A percentile compares a stretch with the other conserved stretches of the same genome.
phyloP scores from a whole-genome alignment of 208 protist genomes.

The Borovskyia barvae region DNA sequence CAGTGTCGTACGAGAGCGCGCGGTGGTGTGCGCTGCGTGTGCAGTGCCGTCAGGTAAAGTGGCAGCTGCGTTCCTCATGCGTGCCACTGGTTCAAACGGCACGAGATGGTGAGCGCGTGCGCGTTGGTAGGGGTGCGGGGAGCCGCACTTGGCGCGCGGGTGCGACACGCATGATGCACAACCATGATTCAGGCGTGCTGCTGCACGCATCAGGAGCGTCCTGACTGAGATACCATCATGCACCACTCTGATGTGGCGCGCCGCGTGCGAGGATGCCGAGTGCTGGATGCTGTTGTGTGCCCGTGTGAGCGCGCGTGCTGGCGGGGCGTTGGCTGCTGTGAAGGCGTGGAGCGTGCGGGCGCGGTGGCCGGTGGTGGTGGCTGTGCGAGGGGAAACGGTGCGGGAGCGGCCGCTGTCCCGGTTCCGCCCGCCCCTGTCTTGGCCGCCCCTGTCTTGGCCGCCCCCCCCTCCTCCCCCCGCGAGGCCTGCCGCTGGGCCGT shows the following conservation, averaged over 20 bases:
- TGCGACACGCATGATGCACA: constrained; percentile 15
- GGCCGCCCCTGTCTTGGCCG: too few species aligned
- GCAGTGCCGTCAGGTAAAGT: constrained; percentile 21
- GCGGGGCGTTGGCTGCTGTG: too few species aligned
- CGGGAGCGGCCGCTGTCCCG: too few species aligned
- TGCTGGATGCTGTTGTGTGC: too few species aligned
- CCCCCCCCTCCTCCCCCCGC: too few species aligned
- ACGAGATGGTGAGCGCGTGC: constrained; percentile 1
- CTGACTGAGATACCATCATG: constrained; percentile 7
- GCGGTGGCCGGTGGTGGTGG: too few species aligned
- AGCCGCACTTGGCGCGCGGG: not conserved
- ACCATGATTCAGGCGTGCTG: constrained; percentile 10
- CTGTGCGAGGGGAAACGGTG: too few species aligned
- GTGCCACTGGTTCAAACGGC: constrained; percentile 17
- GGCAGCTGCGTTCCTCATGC: constrained; percentile 14
- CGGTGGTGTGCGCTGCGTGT: not conserved
- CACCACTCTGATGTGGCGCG: constrained; percentile 3
- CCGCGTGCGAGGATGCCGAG: too few species aligned
- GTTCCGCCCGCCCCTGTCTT: too few species aligned
- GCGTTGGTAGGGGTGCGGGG: not conserved
- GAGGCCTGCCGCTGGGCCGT: too few species aligned
- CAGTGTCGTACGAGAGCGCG: constrained; percentile 19
- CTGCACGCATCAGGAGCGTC: constrained; percentile 9
- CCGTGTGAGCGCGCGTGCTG: not conserved
- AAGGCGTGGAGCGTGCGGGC: too few species aligned